Conservation (phyloP, 495 filamentous ascomycete genomes). For the Xylaria bambusicola region DNA sequence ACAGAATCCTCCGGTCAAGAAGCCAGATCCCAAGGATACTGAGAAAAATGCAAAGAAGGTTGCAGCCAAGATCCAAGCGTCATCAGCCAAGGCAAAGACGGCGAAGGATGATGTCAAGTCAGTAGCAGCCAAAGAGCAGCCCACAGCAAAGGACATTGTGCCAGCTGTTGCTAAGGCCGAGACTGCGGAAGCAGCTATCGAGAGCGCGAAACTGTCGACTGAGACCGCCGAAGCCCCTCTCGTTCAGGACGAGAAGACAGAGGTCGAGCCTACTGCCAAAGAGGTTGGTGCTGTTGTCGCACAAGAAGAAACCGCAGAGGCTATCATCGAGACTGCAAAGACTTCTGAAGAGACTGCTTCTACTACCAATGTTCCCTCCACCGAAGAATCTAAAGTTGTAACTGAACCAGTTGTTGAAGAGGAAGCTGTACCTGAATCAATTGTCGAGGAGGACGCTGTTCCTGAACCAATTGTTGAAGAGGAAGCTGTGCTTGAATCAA, state of each 20-base stretch:
- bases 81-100: slow-evolving; percentile 24
- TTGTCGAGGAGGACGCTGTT: background rate
- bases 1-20: slow-evolving; percentile 28
- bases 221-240: slow-evolving; percentile 18
- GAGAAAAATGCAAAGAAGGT: slow-evolving; percentile 33
- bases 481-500: no score
- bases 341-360: background rate
- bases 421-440: no score
- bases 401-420: no score
- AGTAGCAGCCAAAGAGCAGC: slow-evolving; percentile 29
- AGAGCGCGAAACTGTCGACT: slow-evolving; percentile 26
- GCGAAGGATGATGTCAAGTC: slow-evolving; percentile 23
- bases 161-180: slow-evolving; percentile 32
- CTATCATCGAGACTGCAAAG: background rate
- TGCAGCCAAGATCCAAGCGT: slow-evolving; percentile 26
- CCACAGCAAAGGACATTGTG: slow-evolving; percentile 32
- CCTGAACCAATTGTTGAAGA: background rate
- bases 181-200: slow-evolving; percentile 33
- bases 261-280: slow-evolving; percentile 12
- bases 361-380: background rate
- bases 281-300: background rate
- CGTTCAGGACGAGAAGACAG: slow-evolving; percentile 18
- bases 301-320: background rate
- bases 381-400: background rate
- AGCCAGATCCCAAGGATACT: slow-evolving; percentile 22